Evolutionary conservation across 106 monocot genomes (phyloP), one percentile per base, ranked within the genome.

Genomic region (Cymbidium sinense): DNA sequence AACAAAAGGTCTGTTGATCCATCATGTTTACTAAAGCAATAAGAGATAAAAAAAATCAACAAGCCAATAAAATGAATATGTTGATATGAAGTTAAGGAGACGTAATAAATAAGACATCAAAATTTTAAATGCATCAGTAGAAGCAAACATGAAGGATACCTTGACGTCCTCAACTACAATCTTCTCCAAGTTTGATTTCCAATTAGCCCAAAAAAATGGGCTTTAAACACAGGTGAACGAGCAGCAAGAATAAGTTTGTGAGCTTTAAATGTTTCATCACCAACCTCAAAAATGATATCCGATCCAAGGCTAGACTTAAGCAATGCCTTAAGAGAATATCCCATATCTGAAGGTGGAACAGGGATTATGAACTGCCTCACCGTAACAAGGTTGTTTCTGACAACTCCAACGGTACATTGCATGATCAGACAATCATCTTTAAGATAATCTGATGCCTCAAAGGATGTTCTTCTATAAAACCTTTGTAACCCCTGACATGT

Each of bases 381-480:
- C 21, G 76, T 71, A 51, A 81, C 86, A 61, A 82, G 78, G 7
- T 72, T 72, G 35, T 31, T 82, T 76, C 79, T 79, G 18, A 86
- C 86, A 86, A 86, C 86, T 62, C 86, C 86, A 13, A 86, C 86
- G 47, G 75, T 86, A n/a, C 86, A 86, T 36, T 72, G 69, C 76
- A 86, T 79, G 43, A 82, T 25, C 28, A 86, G 39, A 47, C 79
- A 58, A 77, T 86, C 82, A 82, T 82, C 73, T 29, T 82, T 86
- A 13, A 82, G 64, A 74, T 58, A 86, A 77, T 86, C 86, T 15
- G 86, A 86, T 31, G 86, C 70, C 54, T 86, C 86, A n/a, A 86
- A 44, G 13, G 79, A 76, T 28, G 82, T 79, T 77, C 86, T 76
- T 79, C 76, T 76, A 52, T 76, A 82, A 73, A 86, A 86, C 34